A percentile compares a stretch with the other conserved stretches of the same genome.
phyloP scores from a whole-genome alignment of 805 yeast genomes.

The Crinitomyces ghanaensis region DNA sequence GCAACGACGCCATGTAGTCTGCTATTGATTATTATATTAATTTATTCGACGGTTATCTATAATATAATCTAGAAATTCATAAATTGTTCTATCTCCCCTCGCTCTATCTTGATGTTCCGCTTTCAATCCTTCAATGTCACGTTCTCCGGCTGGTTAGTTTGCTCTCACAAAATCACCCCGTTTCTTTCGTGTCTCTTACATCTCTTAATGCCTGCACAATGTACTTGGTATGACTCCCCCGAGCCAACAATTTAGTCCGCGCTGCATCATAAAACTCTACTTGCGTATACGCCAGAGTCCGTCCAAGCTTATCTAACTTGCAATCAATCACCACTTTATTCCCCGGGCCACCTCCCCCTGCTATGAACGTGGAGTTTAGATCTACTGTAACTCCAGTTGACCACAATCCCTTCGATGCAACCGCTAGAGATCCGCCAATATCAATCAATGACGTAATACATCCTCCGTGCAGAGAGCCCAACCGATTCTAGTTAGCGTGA shows the following conservation, averaged over 20 bases:
- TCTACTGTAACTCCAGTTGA: conserved; percentile 35
- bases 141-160: conserved; percentile 2
- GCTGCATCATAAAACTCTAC: conserved; percentile 24
- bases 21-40: too few species aligned
- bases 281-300: conserved; percentile 31
- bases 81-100: too few species aligned
- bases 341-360: conserved; percentile 28
- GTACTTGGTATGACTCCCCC: conserved; percentile 35
- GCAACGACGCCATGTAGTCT: too few species aligned
- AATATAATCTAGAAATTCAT: too few species aligned
- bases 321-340: conserved; percentile 9
- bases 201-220: conserved; percentile 27
- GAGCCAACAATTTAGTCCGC: conserved; percentile 24
- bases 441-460: conserved; percentile 31
- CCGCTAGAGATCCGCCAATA: conserved; percentile 34
- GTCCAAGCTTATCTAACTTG: conserved; percentile 27
- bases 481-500: conserved; percentile 24
- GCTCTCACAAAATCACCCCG: background rate
- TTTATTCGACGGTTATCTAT: too few species aligned
- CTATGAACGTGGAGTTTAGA: conserved; percentile 28
- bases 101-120: background rate
- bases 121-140: conserved; percentile 1
- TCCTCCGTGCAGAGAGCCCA: conserved; percentile 32
- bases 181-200: conserved; percentile 16
- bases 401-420: conserved; percentile 31